A percentile compares a stretch with the other conserved stretches of the same genome.
Conservation (phyloP, 208 protist genomes). For the Trypanosoma brucei region DNA sequence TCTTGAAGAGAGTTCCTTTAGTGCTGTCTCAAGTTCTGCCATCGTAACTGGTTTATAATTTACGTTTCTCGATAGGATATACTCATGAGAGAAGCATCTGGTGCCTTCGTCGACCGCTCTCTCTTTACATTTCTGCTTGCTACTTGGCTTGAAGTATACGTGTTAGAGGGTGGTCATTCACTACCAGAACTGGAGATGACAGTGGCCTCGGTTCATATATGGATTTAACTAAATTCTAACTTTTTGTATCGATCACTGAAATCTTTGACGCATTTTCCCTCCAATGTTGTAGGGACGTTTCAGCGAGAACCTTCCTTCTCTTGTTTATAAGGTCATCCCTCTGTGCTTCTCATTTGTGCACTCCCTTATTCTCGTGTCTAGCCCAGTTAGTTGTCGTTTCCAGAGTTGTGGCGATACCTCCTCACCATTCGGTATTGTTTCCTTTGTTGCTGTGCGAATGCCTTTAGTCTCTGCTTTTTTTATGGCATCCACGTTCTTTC, state of each 20-base stretch:
- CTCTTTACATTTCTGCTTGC: neutral
- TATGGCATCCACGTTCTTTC: neutral
- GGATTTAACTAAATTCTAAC: slow-evolving; percentile 9
- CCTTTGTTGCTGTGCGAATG: slow-evolving; percentile 1
- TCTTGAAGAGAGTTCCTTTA: no score
- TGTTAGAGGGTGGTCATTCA: neutral
- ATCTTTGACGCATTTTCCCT: neutral
- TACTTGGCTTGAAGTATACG: neutral
- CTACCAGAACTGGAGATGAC: neutral
- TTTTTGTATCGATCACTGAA: neutral
- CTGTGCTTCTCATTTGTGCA: neutral
- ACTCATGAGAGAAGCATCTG: no score
- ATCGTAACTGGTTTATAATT: no score
- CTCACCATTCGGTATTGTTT: neutral
- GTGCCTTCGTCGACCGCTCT: no score
- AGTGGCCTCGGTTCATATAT: slow-evolving; percentile 1
- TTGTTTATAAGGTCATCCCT: neutral
- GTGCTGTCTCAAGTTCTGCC: no score
- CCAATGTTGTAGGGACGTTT: neutral
- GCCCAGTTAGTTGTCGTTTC: slow-evolving; percentile 10
- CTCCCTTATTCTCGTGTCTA: slow-evolving; percentile 10
- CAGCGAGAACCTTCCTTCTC: slow-evolving; percentile 9
- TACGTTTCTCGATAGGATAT: no score
- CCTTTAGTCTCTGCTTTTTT: neutral
- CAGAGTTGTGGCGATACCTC: slow-evolving; percentile 4